Percentiles rank a stretch among this genome's conserved stretches.
These are phyloP conservation scores for Irineochytrium annulatum DNA, from an alignment of 192 early-diverging fungal species.

Conservation along the genomic window DNA sequence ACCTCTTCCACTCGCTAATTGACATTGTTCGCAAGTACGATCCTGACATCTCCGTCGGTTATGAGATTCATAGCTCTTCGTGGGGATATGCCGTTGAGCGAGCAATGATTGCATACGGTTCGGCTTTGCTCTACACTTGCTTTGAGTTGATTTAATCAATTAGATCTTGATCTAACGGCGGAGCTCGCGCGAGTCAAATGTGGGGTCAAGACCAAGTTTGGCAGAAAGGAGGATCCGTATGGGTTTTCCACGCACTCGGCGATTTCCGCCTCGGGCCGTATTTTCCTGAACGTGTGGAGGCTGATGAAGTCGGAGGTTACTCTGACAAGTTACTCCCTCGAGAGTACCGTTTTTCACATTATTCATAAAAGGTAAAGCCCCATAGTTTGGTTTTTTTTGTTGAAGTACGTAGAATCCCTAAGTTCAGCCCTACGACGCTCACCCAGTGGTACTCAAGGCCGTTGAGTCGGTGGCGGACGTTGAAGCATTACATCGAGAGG, in stretches of 20 bases:
- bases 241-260: slow-evolving; percentile 59
- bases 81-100: slow-evolving; percentile 88
- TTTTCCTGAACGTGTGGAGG: slow-evolving; percentile 87
- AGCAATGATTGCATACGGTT: slow-evolving; percentile 28
- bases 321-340: slow-evolving; percentile 74
- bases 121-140: no score
- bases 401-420: slow-evolving; percentile 50
- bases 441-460: slow-evolving; percentile 63
- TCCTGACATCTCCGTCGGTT: slow-evolving; percentile 85
- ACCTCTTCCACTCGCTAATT: slow-evolving; percentile 55
- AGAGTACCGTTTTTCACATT: slow-evolving; percentile 68
- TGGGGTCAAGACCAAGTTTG: slow-evolving; percentile 33
- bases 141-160: neutral
- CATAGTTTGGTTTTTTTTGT: neutral
- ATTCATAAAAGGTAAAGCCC: slow-evolving; percentile 59
- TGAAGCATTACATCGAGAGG: slow-evolving; percentile 66
- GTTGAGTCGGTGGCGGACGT: slow-evolving; percentile 51
- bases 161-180: slow-evolving; percentile 33
- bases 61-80: slow-evolving; percentile 76
- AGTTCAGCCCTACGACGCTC: slow-evolving; percentile 54
- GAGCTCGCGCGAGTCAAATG: slow-evolving; percentile 47
- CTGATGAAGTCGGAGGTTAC: slow-evolving; percentile 73
- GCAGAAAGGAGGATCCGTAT: slow-evolving; percentile 48
- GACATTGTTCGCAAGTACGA: slow-evolving; percentile 57
- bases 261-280: slow-evolving; percentile 66